Percentiles rank a stretch among this genome's conserved stretches.
These are phyloP conservation scores for Entonaema liquescens DNA, from an alignment of 495 filamentous ascomycete species.

Conservation along the genomic window DNA sequence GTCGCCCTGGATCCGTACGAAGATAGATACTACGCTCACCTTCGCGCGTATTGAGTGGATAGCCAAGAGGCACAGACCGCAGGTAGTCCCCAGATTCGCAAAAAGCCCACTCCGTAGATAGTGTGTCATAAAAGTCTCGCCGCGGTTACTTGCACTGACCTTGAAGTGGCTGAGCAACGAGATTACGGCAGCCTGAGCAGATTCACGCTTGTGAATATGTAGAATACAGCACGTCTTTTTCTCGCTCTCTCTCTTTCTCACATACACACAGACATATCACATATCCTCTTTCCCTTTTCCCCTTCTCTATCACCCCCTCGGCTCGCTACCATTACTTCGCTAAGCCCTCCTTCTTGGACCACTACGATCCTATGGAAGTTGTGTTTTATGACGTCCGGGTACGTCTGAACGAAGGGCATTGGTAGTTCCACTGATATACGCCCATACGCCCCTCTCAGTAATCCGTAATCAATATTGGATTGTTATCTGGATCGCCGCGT, in stretches of 20 bases:
- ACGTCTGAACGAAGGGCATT: conserved; percentile 38
- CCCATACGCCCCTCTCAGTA: background rate
- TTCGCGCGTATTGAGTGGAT: conserved; percentile 16
- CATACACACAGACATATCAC: too few species aligned
- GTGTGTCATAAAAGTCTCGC: conserved; percentile 4
- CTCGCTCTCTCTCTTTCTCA: background rate
- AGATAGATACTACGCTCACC: conserved; percentile 7
- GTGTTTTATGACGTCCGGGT: conserved; percentile 8
- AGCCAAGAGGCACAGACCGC: conserved; percentile 23
- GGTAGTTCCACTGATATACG: conserved; percentile 26
- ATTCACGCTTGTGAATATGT: background rate
- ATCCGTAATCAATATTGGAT: conserved; percentile 29
- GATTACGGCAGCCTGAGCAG: background rate
- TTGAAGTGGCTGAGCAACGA: conserved; percentile 33
- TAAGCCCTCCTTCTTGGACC: background rate
- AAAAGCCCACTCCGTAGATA: conserved; percentile 5
- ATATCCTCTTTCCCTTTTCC: background rate
- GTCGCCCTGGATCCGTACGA: conserved; percentile 3
- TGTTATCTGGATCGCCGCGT: conserved; percentile 37
- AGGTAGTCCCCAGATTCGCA: conserved; percentile 17
- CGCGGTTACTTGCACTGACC: conserved; percentile 20
- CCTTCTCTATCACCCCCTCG: background rate
- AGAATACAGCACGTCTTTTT: background rate
- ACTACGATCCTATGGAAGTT: background rate
- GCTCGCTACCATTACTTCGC: background rate